Evolutionary conservation across 192 early-diverging fungal genomes (phyloP), one percentile per base, ranked within the genome.

Genomic region (Lunasporangiospora selenospora): DNA sequence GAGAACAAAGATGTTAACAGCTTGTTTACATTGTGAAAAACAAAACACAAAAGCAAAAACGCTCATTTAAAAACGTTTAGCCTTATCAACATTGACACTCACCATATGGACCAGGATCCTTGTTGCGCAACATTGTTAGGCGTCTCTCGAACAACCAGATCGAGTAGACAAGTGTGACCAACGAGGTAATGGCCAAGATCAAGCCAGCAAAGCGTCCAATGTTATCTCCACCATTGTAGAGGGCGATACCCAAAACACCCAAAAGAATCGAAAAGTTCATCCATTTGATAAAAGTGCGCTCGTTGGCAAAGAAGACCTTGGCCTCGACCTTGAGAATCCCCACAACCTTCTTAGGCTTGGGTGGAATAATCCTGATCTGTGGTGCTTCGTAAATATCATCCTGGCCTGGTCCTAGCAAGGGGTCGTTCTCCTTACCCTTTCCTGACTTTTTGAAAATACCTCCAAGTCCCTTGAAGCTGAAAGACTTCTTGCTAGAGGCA

Each of bases 231-330:
- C 90, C 89, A 80, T 92, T 94, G 66, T 91, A 85, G 6, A 94
- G 78, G 10, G 83, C 86, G 26, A 94, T 77, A 5, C 90, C 83
- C 26, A 92, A 81, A 30, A 83, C 83, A 24, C 87, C 86, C 6
- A 94, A 60, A 13, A 90, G 76, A 2, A 90, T 85, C 49, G 83
- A 86, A 83, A 88, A 89, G 38, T 88, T 86, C 81, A 92, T 81
- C 93, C 93, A 95, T 19, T 84, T 80, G 38, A 95, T 80, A 69
- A 92, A 95, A 0, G 92, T 93, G 38, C 93, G 81, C 75, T 95
- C 93, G 57, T 95, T 95, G 39, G 92, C 92, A 77, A 95, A 91
- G 51, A 87, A 93, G 7, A 92, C 88, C 79, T 95, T 95, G 13
- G 93, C 90, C 56, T 95, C 93, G 12, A 93, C 87, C 39, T 89